Evolutionary conservation across 352 stramenopile genomes (phyloP).

Genomic region (Phytophthora rubi): DNA sequence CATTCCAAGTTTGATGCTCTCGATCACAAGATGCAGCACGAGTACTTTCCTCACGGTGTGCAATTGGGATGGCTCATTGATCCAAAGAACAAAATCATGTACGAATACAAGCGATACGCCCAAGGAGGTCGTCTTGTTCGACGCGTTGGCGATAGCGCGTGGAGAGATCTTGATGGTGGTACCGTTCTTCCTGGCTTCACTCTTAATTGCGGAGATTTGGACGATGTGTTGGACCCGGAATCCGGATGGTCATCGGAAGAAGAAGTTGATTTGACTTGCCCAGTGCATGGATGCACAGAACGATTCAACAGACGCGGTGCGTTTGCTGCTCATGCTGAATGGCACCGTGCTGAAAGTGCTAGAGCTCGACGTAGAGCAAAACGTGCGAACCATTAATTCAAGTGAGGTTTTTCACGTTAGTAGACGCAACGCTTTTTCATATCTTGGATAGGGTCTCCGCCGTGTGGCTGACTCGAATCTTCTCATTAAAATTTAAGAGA

Average conservation of each 20-base stretch:
- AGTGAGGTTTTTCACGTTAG: slow-evolving; percentile 23
- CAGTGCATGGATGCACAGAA: too few species aligned
- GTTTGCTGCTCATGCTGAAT: slow-evolving; percentile 16
- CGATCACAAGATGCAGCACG: slow-evolving; percentile 20
- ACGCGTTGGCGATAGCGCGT: slow-evolving; percentile 21
- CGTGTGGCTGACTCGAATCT: too few species aligned
- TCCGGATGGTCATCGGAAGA: slow-evolving; percentile 32
- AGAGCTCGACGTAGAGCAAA: slow-evolving; percentile 26
- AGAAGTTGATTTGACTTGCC: slow-evolving; percentile 13
- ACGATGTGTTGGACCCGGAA: slow-evolving; percentile 25
- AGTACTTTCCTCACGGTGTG: slow-evolving; percentile 30
- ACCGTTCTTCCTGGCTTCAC: slow-evolving; percentile 26
- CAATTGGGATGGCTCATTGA: slow-evolving; percentile 37
- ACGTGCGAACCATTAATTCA: slow-evolving; percentile 23
- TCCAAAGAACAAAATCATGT: slow-evolving; percentile 20
- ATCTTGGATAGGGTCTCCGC: neutral
- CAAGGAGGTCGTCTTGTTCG: slow-evolving; percentile 14
- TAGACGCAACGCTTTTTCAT: slow-evolving; percentile 13
- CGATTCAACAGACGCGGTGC: too few species aligned
- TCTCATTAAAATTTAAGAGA: too few species aligned
- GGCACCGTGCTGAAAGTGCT: slow-evolving; percentile 25
- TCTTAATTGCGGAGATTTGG: slow-evolving; percentile 28
- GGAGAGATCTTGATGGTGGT: slow-evolving; percentile 38
- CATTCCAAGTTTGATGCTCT: slow-evolving; percentile 19
- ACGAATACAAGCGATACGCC: slow-evolving; percentile 25